A percentile compares a stretch with the other conserved stretches of the same genome.
These are phyloP conservation scores for Dendrocalamus latiflorus DNA, from an alignment of 202 grass and related monocot genomes.

Conservation along the genomic window DNA sequence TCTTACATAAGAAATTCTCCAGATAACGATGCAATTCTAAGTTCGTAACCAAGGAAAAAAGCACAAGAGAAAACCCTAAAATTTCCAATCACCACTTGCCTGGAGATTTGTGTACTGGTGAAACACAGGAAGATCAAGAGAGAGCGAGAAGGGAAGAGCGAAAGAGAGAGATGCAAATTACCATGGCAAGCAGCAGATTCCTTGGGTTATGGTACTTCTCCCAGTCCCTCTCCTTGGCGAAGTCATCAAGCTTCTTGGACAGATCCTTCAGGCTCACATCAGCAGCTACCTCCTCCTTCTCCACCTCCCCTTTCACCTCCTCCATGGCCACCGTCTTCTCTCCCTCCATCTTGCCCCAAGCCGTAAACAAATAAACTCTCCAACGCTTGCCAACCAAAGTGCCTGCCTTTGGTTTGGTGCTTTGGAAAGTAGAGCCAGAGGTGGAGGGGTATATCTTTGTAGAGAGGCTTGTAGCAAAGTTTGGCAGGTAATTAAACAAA, in stretches of 20 bases:
- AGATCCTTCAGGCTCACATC: constrained; percentile 68
- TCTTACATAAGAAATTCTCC: not conserved
- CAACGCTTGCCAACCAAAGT: not conserved
- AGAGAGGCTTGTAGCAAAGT: not conserved
- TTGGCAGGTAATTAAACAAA: constrained; percentile 18
- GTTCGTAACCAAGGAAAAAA: not conserved
- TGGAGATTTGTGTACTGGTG: not conserved
- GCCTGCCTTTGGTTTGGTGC: constrained; percentile 12
- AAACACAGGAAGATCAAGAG: not conserved
- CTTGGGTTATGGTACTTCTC: constrained; percentile 80
- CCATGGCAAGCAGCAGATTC: constrained; percentile 89
- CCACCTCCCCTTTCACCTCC: constrained; percentile 18
- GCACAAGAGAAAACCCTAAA: not conserved
- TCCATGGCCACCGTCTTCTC: constrained; percentile 41
- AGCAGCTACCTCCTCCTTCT: not conserved
- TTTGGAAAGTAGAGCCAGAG: constrained; percentile 33
- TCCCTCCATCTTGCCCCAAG: not conserved
- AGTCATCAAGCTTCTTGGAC: constrained; percentile 62
- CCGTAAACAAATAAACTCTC: not conserved
- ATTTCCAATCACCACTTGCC: not conserved
- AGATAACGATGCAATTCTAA: not conserved
- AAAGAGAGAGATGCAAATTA: constrained; percentile 7
- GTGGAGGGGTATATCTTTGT: constrained; percentile 3
- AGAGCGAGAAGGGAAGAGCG: not conserved
- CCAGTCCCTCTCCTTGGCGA: constrained; percentile 79